Conservation (phyloP, 805 yeast species). For the Saccharomyces paradoxus region DNA sequence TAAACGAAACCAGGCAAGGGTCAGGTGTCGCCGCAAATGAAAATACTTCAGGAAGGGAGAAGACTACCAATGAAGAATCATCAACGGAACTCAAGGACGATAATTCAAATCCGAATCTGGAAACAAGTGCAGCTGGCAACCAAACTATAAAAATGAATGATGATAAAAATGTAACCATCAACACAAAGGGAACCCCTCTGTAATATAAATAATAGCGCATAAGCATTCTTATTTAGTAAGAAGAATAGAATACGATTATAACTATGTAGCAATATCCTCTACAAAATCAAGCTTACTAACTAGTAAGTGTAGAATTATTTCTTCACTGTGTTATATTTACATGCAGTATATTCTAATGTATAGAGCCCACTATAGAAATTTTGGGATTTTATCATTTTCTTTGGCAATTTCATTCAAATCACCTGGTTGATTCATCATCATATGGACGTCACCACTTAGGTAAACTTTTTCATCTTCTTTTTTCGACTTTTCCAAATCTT, state of each 20-base stretch:
- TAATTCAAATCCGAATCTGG: not conserved
- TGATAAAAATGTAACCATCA: not conserved
- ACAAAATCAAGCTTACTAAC: not conserved
- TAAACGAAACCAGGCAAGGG: not conserved
- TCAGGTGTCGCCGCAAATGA: not conserved
- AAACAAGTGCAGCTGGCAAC: not conserved
- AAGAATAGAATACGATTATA: not conserved
- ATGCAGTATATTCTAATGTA: not conserved
- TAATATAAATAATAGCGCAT: not conserved
- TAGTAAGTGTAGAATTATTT: not conserved
- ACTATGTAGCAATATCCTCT: not conserved
- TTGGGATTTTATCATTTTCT: slow-evolving; percentile 30
- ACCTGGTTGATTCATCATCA: slow-evolving; percentile 35
- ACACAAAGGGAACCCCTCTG: not conserved
- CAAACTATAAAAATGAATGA: not conserved
- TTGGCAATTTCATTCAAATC: slow-evolving; percentile 32
- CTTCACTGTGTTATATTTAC: slow-evolving; percentile 1
- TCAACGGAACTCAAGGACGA: not conserved
- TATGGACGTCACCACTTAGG: slow-evolving; percentile 30
- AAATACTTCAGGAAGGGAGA: not conserved
- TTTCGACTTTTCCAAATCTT: slow-evolving; percentile 8
- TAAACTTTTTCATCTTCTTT: slow-evolving; percentile 22
- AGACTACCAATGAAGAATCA: not conserved
- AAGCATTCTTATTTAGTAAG: not conserved
- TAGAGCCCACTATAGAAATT: slow-evolving; percentile 25